These are phyloP conservation scores for Iberis pinnata DNA, from an alignment of 345 rosid species.

Conservation along the genomic window DNA sequence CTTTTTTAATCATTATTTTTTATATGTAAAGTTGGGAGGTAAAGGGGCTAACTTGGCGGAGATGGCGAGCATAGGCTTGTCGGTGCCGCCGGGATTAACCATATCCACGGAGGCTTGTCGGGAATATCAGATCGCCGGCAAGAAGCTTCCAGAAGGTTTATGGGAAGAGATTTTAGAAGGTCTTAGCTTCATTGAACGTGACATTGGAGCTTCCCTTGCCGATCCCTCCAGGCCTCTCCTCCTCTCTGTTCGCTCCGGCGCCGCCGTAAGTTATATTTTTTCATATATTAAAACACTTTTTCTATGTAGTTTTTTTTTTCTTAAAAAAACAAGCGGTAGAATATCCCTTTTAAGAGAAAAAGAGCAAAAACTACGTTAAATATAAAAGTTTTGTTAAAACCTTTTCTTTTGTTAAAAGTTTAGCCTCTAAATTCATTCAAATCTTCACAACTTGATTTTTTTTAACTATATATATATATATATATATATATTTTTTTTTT, in stretches of 20 bases:
- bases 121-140: slow-evolving; percentile 60
- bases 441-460: neutral
- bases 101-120: slow-evolving; percentile 93
- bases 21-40: slow-evolving; percentile 63
- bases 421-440: neutral
- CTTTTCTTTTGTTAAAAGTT: too few species aligned
- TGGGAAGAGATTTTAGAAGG: slow-evolving; percentile 79
- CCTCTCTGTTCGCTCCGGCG: slow-evolving; percentile 96
- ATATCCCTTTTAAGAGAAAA: neutral
- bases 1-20: neutral
- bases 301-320: neutral
- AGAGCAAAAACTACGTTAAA: too few species aligned
- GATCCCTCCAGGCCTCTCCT: slow-evolving; percentile 80
- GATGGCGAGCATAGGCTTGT: slow-evolving; percentile 92
- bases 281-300: neutral
- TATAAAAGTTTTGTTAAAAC: neutral
- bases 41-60: slow-evolving; percentile 97
- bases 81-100: slow-evolving; percentile 92
- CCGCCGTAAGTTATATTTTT: slow-evolving; percentile 54
- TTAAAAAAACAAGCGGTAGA: neutral
- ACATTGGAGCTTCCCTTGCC: slow-evolving; percentile 76
- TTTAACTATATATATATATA: too few species aligned
- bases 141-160: slow-evolving; percentile 53
- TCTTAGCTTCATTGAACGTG: slow-evolving; percentile 47
- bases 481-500: too few species aligned